A percentile compares a stretch with the other conserved stretches of the same genome.
phyloP scores from a whole-genome alignment of 139 green algal species.

The Edaphochlamys debaryana region DNA sequence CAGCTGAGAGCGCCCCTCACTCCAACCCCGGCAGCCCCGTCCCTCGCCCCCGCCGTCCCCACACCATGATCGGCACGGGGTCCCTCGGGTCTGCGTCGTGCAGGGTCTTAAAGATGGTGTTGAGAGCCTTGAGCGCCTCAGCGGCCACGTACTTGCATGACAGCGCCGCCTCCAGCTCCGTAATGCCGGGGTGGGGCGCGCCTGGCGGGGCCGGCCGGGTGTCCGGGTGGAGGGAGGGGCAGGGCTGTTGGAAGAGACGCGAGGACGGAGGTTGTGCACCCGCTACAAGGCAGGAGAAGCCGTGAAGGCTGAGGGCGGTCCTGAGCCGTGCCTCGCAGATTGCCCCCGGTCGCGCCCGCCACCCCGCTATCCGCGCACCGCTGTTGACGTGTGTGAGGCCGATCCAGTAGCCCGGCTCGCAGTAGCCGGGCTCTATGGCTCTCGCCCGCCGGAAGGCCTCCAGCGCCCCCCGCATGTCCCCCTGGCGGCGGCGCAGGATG shows the following conservation, averaged over 20 bases:
- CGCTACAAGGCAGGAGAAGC: too few species aligned
- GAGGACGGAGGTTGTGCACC: too few species aligned
- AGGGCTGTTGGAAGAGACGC: neutral
- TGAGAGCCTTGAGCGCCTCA: constrained; percentile 64
- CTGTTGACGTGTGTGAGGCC: constrained; percentile 65
- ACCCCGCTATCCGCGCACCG: too few species aligned
- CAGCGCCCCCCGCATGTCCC: constrained; percentile 58
- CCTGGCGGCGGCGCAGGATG: constrained; percentile 70
- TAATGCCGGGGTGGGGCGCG: constrained; percentile 40
- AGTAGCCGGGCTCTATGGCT: constrained; percentile 76
- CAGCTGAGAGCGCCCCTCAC: too few species aligned
- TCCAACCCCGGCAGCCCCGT: too few species aligned
- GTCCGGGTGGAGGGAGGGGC: neutral
- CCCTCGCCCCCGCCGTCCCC: neutral
- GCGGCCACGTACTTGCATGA: constrained; percentile 74
- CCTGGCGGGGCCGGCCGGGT: neutral
- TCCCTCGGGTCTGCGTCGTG: constrained; percentile 25
- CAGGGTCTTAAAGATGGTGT: constrained; percentile 59
- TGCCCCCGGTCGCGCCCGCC: too few species aligned
- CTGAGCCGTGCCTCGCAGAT: too few species aligned
- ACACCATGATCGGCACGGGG: constrained; percentile 35
- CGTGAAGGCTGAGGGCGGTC: too few species aligned
- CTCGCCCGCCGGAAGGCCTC: constrained; percentile 62
- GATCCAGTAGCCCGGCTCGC: constrained; percentile 82
- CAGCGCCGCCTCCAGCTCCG: constrained; percentile 67